Evolutionary conservation across 192 early-diverging fungal species (phyloP).

Genomic region (Backusella parvicylindrica): DNA sequence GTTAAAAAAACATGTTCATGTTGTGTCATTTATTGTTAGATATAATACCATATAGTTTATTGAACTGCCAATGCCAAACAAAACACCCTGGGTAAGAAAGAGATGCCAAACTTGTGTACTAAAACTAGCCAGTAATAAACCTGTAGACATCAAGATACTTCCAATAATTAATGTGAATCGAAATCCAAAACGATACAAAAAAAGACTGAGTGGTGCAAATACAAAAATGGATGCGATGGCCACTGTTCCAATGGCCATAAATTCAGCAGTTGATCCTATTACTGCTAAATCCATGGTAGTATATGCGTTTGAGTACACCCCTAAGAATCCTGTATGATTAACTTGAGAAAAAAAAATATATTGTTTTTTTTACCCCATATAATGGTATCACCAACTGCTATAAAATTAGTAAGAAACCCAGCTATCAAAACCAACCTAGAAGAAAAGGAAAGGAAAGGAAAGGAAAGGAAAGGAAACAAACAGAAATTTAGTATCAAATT

Average conservation of each 20-base stretch:
- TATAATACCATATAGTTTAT: constrained; percentile 19
- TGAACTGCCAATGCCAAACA: constrained; percentile 49
- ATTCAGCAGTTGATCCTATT: background rate
- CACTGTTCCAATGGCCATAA: constrained; percentile 9
- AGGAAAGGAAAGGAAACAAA: too few species aligned
- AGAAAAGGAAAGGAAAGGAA: too few species aligned
- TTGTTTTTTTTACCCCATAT: constrained; percentile 4
- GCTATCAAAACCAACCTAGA: too few species aligned
- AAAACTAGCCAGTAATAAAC: constrained; percentile 18
- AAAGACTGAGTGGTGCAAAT: background rate
- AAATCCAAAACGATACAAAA: background rate
- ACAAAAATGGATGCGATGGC: background rate
- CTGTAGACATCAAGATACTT: constrained; percentile 2
- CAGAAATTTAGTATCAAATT: too few species aligned
- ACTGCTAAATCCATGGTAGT: background rate
- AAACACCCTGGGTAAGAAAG: constrained; percentile 54
- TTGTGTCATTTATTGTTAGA: too few species aligned
- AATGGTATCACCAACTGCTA: background rate
- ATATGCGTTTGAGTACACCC: constrained; percentile 10
- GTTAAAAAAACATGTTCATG: constrained; percentile 14
- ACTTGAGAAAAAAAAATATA: background rate
- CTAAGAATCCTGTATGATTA: background rate
- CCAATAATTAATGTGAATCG: constrained; percentile 11
- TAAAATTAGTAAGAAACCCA: background rate
- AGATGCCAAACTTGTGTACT: constrained; percentile 53